Base-by-base conservation (phyloP, 2,329 filamentous ascomycete genomes). In the Talaromyces sp. region DNA sequence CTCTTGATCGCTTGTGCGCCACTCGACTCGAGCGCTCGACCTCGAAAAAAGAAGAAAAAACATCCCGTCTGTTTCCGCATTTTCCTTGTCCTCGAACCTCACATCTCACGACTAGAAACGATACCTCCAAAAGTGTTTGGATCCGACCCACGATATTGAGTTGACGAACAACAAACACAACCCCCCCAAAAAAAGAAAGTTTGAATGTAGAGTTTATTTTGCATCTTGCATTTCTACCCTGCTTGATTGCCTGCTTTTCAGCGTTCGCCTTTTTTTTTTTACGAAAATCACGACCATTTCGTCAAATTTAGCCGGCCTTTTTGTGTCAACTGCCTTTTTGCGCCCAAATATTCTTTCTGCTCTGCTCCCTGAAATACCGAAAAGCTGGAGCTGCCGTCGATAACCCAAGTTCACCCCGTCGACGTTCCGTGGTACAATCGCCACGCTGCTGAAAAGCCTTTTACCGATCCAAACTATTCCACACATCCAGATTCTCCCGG, bases 301-400 rank as follows among this genome's bases (percentile, higher is more conserved):
- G 67, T 70, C 66, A 43, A 31, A 41, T 60, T 51, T 56, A 26
- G 10, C 48, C 27, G 21, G 27, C 35, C 21, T 43, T 46, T 56
- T 43, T 17, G 26, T 24, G 43, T 55, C 53, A 21, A 41, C 29
- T n/a, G 12, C 29, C 12, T 62, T 58, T 57, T 54, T 61, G 63
- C 52, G 48, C 62, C 61, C 64, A 65, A 63, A 66, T 67, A 72
- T 68, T 68, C 65, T 57, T 52, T 14, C 41, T 26, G 0, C 32
- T 31, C 32, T 43, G 24, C 31, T 31, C 31, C 8, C 11, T 63
- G 67, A 73, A 80, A 85, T 79, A 88, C 86, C 90, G 90, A 85
- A 88, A 94, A 92, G 83, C 91, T 95, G 91, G 91, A 92, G 90
- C 87, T 92, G 77, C 89, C 90, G 80, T 90, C 90, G 80, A 89